Conservation (phyloP, 2,329 filamentous ascomycete genomes). For the Trichocomaceae sp. region DNA sequence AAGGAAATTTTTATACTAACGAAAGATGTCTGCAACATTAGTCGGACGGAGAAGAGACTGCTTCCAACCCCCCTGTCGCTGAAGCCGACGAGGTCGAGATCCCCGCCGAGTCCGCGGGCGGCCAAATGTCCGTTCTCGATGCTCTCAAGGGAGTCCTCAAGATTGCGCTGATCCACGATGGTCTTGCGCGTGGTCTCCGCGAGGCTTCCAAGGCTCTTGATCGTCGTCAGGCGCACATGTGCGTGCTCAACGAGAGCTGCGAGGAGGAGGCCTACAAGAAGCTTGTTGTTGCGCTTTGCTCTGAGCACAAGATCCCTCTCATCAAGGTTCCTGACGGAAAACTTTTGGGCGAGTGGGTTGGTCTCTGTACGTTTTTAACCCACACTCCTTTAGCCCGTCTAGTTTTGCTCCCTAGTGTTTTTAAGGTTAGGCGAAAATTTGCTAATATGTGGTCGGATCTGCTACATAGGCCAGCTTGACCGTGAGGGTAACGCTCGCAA, state of each 20-base stretch:
- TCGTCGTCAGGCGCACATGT: conserved; percentile 98
- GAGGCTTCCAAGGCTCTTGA: conserved; percentile 99
- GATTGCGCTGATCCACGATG: conserved; percentile 98
- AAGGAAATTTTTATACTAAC: conserved; percentile 1
- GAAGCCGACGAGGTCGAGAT: conserved; percentile 92
- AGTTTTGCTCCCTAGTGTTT: too few species aligned
- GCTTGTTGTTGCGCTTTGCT: conserved; percentile 96
- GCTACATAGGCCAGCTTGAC: conserved; percentile 82
- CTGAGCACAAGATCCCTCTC: conserved; percentile 98
- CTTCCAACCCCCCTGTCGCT: conserved; percentile 57
- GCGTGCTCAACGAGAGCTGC: conserved; percentile 98
- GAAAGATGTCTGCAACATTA: conserved; percentile 34
- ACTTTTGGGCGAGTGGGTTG: conserved; percentile 99
- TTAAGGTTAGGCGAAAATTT: neutral
- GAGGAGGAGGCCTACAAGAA: conserved; percentile 99
- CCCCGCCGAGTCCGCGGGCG: conserved; percentile 76
- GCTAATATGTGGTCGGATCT: neutral
- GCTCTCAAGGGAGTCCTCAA: conserved; percentile 98
- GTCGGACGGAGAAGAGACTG: conserved; percentile 99
- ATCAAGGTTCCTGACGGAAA: conserved; percentile 99
- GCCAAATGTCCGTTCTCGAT: conserved; percentile 91
- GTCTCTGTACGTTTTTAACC: conserved; percentile 72
- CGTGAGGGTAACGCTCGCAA: conserved; percentile 99
- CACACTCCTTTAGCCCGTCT: neutral
- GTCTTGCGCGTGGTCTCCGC: conserved; percentile 94